Conservation (phyloP, 2,329 filamentous ascomycete species). For the Setomelanomma holmii region DNA sequence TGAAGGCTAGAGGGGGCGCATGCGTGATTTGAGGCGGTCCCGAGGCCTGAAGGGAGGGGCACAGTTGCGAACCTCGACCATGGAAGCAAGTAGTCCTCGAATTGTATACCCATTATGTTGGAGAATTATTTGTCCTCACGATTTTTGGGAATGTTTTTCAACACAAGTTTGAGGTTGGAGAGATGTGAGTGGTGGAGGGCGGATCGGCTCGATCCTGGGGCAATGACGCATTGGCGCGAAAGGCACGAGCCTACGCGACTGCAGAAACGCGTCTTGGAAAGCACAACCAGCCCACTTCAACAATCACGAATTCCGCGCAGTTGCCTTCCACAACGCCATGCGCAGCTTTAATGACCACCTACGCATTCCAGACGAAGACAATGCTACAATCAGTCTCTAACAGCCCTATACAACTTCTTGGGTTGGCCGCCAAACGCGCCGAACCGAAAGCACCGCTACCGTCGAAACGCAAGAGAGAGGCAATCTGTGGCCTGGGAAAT, state of each 20-base stretch:
- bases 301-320: slow-evolving; percentile 1
- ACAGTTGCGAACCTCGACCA: too few species aligned
- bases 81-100: too few species aligned
- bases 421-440: slow-evolving; percentile 33
- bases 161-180: too few species aligned
- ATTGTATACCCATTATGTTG: too few species aligned
- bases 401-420: slow-evolving; percentile 25
- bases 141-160: too few species aligned
- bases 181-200: neutral
- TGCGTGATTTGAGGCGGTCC: too few species aligned
- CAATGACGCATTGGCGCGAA: slow-evolving; percentile 13
- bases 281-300: slow-evolving; percentile 16
- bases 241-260: neutral
- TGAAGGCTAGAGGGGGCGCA: too few species aligned
- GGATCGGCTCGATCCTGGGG: neutral
- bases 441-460: slow-evolving; percentile 33
- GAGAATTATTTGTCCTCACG: too few species aligned
- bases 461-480: slow-evolving; percentile 42
- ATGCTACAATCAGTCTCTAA: slow-evolving; percentile 35
- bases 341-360: slow-evolving; percentile 32
- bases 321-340: slow-evolving; percentile 31
- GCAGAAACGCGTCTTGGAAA: slow-evolving; percentile 26
- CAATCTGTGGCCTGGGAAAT: slow-evolving; percentile 34
- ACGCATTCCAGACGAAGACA: slow-evolving; percentile 40
- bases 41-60: too few species aligned